Conservation (phyloP, 495 filamentous ascomycete species). For the Tuber indicum region DNA sequence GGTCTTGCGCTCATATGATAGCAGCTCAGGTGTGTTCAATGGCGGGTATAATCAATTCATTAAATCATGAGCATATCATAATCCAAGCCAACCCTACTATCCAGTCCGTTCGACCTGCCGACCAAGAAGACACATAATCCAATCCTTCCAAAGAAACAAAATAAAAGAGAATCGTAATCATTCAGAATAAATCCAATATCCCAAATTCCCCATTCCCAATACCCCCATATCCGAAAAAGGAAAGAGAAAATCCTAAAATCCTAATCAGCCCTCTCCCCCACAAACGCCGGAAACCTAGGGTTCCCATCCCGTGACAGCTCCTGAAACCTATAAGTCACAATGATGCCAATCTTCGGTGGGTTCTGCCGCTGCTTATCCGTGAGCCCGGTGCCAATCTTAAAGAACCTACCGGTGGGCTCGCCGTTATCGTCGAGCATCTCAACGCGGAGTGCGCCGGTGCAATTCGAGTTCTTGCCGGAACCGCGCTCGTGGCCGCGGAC, state of each 20-base stretch:
- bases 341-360: constrained; percentile 37
- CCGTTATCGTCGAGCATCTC: constrained; percentile 39
- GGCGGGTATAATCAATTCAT: not conserved
- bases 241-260: not conserved
- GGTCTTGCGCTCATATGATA: not conserved
- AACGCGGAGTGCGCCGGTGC: constrained; percentile 32
- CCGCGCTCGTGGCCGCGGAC: constrained; percentile 39
- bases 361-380: constrained; percentile 38
- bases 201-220: not conserved
- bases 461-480: constrained; percentile 35
- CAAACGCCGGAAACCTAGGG: constrained; percentile 40
- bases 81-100: not conserved
- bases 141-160: not conserved
- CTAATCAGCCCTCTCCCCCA: constrained; percentile 39
- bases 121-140: not conserved
- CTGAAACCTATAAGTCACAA: constrained; percentile 40
- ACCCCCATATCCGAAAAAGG: not conserved
- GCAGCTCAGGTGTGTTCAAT: not conserved
- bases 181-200: not conserved
- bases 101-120: not conserved
- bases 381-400: constrained; percentile 40
- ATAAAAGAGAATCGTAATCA: not conserved
- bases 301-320: constrained; percentile 37
- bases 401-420: constrained; percentile 38
- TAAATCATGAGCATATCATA: not conserved